A percentile compares a stretch with the other conserved stretches of the same genome.
Evolutionary conservation across 1,284 basidiomycete genomes (phyloP).

Genomic region (Exobasidium cylindrosporum): DNA sequence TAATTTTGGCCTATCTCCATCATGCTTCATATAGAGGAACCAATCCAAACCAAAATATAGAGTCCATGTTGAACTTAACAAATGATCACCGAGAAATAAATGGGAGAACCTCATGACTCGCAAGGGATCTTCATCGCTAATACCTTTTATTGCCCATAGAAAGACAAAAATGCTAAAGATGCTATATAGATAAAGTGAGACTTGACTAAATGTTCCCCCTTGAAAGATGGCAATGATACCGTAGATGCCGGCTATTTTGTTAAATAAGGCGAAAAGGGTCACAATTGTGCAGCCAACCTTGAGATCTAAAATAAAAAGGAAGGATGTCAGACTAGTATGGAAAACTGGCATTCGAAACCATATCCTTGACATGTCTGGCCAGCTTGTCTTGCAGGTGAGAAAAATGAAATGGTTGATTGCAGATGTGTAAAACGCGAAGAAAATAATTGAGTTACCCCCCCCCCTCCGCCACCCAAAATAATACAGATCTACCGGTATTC

Average conservation of each 20-base stretch:
- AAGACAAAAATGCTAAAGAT: constrained; percentile 75
- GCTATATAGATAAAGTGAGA: constrained; percentile 80
- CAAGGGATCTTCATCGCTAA: constrained; percentile 62
- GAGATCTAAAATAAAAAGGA: constrained; percentile 51
- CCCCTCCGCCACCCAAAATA: no score
- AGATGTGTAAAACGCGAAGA: no score
- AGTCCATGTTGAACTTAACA: constrained; percentile 88
- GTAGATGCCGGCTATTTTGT: constrained; percentile 97
- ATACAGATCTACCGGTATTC: no score
- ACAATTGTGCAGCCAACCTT: constrained; percentile 52
- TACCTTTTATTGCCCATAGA: constrained; percentile 80
- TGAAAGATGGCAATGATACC: constrained; percentile 86
- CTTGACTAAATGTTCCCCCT: constrained; percentile 82
- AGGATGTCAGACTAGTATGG: constrained; percentile 44
- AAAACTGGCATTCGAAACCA: constrained; percentile 16
- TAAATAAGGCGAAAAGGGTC: constrained; percentile 64
- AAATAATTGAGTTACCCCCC: no score
- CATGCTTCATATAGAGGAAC: constrained; percentile 14
- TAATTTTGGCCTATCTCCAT: constrained; percentile 14
- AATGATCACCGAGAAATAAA: constrained; percentile 84
- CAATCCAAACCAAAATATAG: constrained; percentile 65
- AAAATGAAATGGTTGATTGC: no score
- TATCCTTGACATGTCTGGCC: constrained; percentile 11
- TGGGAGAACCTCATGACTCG: constrained; percentile 80
- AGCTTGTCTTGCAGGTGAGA: no score